Evolutionary conservation across 768 basidiomycete genomes (phyloP).

Genomic region (Ephemerocybe angulata): DNA sequence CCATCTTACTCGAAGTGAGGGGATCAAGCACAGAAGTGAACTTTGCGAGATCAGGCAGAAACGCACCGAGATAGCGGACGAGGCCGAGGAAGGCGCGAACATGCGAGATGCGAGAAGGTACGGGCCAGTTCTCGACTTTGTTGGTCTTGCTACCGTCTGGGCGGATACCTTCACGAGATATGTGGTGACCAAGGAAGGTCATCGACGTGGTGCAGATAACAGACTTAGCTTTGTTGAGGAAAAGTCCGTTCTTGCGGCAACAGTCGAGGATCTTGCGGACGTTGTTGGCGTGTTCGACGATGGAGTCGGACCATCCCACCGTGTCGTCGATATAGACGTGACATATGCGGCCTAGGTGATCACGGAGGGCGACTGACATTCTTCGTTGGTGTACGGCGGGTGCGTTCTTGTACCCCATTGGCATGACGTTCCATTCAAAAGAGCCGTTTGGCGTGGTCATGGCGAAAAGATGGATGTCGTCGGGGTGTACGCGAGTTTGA

Average conservation of each 20-base stretch:
- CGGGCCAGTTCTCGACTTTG: constrained; percentile 24
- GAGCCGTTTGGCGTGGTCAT: background rate
- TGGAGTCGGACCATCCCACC: constrained; percentile 21
- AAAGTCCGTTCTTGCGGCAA: background rate
- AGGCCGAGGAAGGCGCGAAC: too few relatives aligned
- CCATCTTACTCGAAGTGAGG: background rate
- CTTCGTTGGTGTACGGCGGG: background rate
- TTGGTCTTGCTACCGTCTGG: constrained; percentile 17
- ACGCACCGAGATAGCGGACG: too few relatives aligned
- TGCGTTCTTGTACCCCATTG: constrained; percentile 6
- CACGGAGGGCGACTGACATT: background rate
- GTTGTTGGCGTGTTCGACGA: constrained; percentile 12
- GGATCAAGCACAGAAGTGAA: background rate
- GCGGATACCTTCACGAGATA: constrained; percentile 25
- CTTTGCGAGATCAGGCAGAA: constrained; percentile 9
- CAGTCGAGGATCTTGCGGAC: constrained; percentile 12
- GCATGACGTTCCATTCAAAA: constrained; percentile 24
- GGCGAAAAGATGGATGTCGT: too few relatives aligned
- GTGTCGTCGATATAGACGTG: too few relatives aligned
- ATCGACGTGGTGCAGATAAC: too few relatives aligned
- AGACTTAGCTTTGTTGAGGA: too few relatives aligned
- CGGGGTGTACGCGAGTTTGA: constrained; percentile 28
- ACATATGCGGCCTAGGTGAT: constrained; percentile 17
- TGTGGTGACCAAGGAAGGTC: too few relatives aligned
- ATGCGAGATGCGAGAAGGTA: constrained; percentile 9